Percentiles rank a stretch among this genome's conserved stretches.
Evolutionary conservation across 2,329 filamentous ascomycete genomes (phyloP).

Genomic region (Aspergillus sp.): DNA sequence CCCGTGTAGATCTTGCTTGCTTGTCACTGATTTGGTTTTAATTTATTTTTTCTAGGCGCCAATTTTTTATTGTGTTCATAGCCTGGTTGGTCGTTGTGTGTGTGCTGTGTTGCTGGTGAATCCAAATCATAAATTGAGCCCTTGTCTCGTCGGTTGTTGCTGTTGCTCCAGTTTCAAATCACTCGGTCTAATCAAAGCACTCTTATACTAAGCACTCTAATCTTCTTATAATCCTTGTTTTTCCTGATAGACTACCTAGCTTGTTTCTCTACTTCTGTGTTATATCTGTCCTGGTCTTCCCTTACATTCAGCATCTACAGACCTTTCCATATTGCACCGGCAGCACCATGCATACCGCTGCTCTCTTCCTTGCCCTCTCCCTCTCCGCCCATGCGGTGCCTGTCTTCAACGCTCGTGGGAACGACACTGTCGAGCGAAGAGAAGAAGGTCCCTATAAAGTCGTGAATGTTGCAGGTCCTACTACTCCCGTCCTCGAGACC

Average conservation of each 20-base stretch:
- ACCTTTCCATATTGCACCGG: conserved; percentile 2
- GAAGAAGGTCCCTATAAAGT: conserved; percentile 28
- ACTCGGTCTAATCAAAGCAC: background rate
- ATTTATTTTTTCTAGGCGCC: background rate
- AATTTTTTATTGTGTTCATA: background rate
- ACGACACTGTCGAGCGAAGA: conserved; percentile 29
- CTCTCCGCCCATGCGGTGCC: conserved; percentile 34
- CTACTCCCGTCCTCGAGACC: conserved; percentile 20
- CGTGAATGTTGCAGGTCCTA: conserved; percentile 36
- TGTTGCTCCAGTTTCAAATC: background rate
- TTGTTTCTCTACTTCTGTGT: background rate
- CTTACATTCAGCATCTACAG: conserved; percentile 10
- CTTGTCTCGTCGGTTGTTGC: background rate
- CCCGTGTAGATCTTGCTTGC: conserved; percentile 3
- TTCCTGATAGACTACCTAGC: background rate
- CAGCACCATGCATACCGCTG: conserved; percentile 33
- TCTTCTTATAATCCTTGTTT: background rate
- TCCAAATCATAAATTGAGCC: conserved; percentile 11
- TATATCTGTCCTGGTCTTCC: background rate
- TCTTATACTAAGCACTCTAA: background rate
- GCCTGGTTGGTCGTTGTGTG: conserved; percentile 2
- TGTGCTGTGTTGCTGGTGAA: background rate
- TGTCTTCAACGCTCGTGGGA: conserved; percentile 22
- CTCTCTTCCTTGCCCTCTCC: conserved; percentile 31
- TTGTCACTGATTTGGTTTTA: background rate